Evolutionary conservation across 768 basidiomycete genomes (phyloP), one percentile per base, ranked within the genome.

Genomic region (Coprinopsis sp.): DNA sequence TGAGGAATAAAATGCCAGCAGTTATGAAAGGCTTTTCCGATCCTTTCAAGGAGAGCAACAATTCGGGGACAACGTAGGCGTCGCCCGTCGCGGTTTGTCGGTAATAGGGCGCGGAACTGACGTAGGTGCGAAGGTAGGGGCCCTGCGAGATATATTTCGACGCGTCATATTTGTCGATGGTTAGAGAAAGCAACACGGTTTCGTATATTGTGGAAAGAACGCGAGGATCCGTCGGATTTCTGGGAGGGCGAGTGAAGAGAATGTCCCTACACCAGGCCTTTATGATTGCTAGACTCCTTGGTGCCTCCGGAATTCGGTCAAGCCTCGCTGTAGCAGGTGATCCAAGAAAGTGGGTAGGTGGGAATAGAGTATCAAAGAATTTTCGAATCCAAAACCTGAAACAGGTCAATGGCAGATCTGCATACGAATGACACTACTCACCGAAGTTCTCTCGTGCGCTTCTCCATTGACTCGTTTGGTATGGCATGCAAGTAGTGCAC

Each of bases 281-380:
- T 27, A 79, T 59, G 4, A 71, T 60, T 5, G 58, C 54, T 1
- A 73, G 59, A 3, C 63, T 67, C 18, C 58, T 57, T 1, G 56
- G 53, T 25, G 66, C 67, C 45, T 74, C 69, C 1, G 73, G 72
- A 23, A 79, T 72, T 10, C 50, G 22, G 1, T 52, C 51, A 8
- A 62, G 44, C 27, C 70, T 60, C 1, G 80, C 57, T 36, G 62
- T 51, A 0, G 68, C 57, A 0, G 58, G 44, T 0, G 73, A 69
- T 4, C 82, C 84, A 34, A 80, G 63, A n/a, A 58, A 46, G 45
- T 73, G 61, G 38, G 58, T 66, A 1, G 73, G 57, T 2, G 83
- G 82, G 49, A 72, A 66, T 5, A 83, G 40, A 1, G 72, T 67
- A 16, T 77, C 72, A 44, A 80, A 74, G 0, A 84, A 58, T 22